These are phyloP conservation scores for Quambalaria eucalypti DNA, from an alignment of 1,284 basidiomycete species.

Conservation along the genomic window DNA sequence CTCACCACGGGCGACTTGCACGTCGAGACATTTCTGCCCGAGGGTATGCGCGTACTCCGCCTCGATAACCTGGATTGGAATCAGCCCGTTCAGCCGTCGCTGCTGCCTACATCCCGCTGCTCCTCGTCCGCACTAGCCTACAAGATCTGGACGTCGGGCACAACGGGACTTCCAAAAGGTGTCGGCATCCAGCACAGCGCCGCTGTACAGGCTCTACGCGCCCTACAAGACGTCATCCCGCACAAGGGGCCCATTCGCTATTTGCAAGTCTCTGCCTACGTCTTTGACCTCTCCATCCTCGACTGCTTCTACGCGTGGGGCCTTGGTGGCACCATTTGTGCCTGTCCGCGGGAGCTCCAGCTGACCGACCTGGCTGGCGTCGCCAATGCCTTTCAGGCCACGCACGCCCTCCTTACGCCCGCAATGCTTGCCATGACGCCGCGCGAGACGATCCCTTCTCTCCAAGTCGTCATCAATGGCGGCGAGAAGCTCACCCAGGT, in stretches of 20 bases:
- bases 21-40: constrained; percentile 13
- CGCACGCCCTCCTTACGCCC: constrained; percentile 46
- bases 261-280: constrained; percentile 46
- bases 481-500: constrained; percentile 48
- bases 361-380: constrained; percentile 34
- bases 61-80: constrained; percentile 24
- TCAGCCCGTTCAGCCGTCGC: constrained; percentile 40
- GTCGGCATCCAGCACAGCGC: constrained; percentile 43
- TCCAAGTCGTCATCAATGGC: constrained; percentile 47
- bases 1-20: constrained; percentile 3
- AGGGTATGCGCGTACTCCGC: constrained; percentile 19
- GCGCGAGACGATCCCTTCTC: constrained; percentile 32
- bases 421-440: constrained; percentile 48
- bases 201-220: constrained; percentile 43
- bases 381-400: constrained; percentile 30
- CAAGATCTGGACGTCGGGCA: constrained; percentile 48
- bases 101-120: background rate
- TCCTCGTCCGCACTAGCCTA: constrained; percentile 12
- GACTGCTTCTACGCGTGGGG: constrained; percentile 46
- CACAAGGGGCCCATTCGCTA: constrained; percentile 32
- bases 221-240: constrained; percentile 39
- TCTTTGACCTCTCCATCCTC: constrained; percentile 46
- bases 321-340: constrained; percentile 40
- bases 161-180: constrained; percentile 47
- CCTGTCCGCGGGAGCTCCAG: constrained; percentile 28